These are phyloP conservation scores for Barnettozyma sp. DNA, from an alignment of 805 yeast genomes.

Conservation along the genomic window DNA sequence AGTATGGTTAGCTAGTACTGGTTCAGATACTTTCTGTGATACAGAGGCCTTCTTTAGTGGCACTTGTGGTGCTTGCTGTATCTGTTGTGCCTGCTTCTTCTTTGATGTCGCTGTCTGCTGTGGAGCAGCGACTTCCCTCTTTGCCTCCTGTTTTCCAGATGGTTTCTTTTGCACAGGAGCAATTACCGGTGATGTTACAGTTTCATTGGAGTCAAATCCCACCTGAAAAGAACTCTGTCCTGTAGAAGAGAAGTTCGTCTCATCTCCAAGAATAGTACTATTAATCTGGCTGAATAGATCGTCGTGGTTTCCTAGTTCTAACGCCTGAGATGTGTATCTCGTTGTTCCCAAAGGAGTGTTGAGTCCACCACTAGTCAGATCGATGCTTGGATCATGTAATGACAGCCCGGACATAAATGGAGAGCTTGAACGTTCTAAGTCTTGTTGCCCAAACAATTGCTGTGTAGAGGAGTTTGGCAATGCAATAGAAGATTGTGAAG, in stretches of 20 bases:
- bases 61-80: slow-evolving; percentile 5
- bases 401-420: slow-evolving; percentile 7
- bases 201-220: too few species aligned
- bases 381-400: slow-evolving; percentile 2
- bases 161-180: too few species aligned
- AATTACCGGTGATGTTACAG: too few species aligned
- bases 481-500: slow-evolving; percentile 1
- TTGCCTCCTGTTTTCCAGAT: neutral
- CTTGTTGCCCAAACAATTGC: slow-evolving; percentile 16
- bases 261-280: slow-evolving; percentile 31
- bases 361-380: slow-evolving; percentile 19
- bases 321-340: neutral
- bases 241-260: too few species aligned
- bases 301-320: slow-evolving; percentile 12
- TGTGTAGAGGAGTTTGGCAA: slow-evolving; percentile 8
- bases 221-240: too few species aligned
- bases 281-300: slow-evolving; percentile 34
- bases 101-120: too few species aligned
- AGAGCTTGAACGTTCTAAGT: slow-evolving; percentile 4
- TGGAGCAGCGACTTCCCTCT: neutral
- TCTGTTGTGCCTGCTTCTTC: slow-evolving; percentile 21
- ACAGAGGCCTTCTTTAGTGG: neutral
- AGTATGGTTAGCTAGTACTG: neutral
- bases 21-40: neutral
- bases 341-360: slow-evolving; percentile 13